These are phyloP conservation scores for Melampsora abietis-canadensis DNA, from an alignment of 1,284 basidiomycete species.

Conservation along the genomic window DNA sequence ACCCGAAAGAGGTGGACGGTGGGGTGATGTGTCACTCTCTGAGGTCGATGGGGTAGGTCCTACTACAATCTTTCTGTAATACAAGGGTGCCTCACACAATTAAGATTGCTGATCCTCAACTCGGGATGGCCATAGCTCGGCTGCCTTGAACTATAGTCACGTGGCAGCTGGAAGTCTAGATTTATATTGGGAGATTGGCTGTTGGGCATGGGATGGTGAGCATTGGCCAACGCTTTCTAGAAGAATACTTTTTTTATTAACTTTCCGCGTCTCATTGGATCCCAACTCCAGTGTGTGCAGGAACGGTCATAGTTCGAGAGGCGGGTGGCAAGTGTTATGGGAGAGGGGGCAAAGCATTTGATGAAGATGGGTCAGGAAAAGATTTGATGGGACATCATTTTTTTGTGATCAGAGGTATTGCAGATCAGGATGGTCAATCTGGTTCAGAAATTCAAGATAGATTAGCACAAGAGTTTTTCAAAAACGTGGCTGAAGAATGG, in stretches of 20 bases:
- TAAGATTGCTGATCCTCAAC: slow-evolving; percentile 70
- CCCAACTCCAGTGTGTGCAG: slow-evolving; percentile 61
- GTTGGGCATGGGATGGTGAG: slow-evolving; percentile 50
- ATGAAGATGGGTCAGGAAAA: slow-evolving; percentile 43
- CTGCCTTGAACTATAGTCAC: slow-evolving; percentile 51
- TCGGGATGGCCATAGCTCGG: slow-evolving; percentile 45
- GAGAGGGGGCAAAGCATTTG: slow-evolving; percentile 31
- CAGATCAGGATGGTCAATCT: slow-evolving; percentile 13
- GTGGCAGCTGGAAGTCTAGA: slow-evolving; percentile 51
- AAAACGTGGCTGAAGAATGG: slow-evolving; percentile 31
- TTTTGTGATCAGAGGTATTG: slow-evolving; percentile 46
- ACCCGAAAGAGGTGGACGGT: slow-evolving; percentile 63
- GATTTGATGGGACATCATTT: slow-evolving; percentile 49
- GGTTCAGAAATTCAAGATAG: slow-evolving; percentile 34
- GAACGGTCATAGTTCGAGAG: slow-evolving; percentile 86
- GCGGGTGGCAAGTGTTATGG: slow-evolving; percentile 74
- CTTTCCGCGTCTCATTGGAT: not conserved
- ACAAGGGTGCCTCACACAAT: slow-evolving; percentile 62
- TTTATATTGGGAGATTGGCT: slow-evolving; percentile 53
- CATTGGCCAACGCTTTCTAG: too few relatives aligned
- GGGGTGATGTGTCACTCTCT: slow-evolving; percentile 85
- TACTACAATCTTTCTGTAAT: not conserved
- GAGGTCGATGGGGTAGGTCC: slow-evolving; percentile 68
- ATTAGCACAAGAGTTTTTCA: slow-evolving; percentile 29
- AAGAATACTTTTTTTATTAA: not conserved